phyloP scores from a whole-genome alignment of 2,329 filamentous ascomycete species.

The Sclerotinia sclerotiorum region DNA sequence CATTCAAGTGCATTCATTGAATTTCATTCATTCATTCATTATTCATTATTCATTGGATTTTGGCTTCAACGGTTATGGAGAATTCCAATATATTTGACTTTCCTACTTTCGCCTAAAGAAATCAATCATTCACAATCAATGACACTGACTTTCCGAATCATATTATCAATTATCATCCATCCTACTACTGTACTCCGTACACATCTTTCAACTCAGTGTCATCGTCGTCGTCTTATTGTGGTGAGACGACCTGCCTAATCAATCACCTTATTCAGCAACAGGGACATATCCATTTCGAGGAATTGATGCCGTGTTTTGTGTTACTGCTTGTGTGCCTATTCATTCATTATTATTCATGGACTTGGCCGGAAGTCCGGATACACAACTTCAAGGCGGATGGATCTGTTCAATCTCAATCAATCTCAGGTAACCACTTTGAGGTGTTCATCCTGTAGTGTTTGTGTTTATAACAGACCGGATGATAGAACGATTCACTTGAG shows the following conservation, averaged over 20 bases:
- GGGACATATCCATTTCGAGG: not conserved
- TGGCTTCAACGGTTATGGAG: not conserved
- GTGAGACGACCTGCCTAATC: not conserved
- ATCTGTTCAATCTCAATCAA: slow-evolving; percentile 15
- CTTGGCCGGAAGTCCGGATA: not conserved
- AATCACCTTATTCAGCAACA: not conserved
- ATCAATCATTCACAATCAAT: not conserved
- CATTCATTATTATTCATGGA: not conserved
- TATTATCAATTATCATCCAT: not conserved
- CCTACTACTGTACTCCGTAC: not conserved
- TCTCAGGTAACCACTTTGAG: slow-evolving; percentile 9
- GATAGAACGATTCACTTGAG: not conserved
- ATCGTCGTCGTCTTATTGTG: not conserved
- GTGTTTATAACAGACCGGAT: not conserved
- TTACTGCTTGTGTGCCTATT: not conserved
- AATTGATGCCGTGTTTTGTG: not conserved
- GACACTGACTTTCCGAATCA: not conserved
- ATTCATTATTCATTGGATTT: not conserved
- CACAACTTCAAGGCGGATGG: slow-evolving; percentile 7
- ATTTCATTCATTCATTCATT: no score
- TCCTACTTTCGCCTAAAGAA: slow-evolving; percentile 17
- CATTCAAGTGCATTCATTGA: not conserved
- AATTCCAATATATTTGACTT: slow-evolving; percentile 6
- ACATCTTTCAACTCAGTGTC: no score
- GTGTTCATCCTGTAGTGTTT: not conserved